phyloP scores from a whole-genome alignment of 2,329 filamentous ascomycete genomes.

The Knoxdaviesia capensis region DNA sequence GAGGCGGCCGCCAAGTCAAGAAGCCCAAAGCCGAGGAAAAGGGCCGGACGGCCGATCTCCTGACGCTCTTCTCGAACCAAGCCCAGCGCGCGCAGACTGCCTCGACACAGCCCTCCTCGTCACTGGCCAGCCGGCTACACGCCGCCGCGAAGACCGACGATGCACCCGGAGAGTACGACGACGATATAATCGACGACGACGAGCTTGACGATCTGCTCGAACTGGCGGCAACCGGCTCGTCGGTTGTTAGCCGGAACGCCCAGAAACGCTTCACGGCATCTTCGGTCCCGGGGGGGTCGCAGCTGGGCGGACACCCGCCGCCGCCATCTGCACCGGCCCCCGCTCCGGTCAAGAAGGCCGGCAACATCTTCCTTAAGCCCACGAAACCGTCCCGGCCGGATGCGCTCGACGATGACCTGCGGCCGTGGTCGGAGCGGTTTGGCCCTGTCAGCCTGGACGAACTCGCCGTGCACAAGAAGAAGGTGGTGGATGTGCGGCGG shows the following conservation, averaged over 20 bases:
- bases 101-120: conserved; percentile 3
- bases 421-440: conserved; percentile 80
- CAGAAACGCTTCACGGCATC: conserved; percentile 29
- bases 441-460: conserved; percentile 58
- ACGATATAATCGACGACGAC: not conserved
- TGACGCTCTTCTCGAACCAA: conserved; percentile 41
- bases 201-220: conserved; percentile 27
- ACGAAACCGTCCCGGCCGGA: conserved; percentile 11
- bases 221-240: conserved; percentile 26
- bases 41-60: conserved; percentile 33
- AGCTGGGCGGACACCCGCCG: not conserved
- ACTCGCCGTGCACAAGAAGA: conserved; percentile 84
- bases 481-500: conserved; percentile 63
- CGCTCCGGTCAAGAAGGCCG: conserved; percentile 12
- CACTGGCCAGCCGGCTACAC: not conserved
- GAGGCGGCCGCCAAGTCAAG: conserved; percentile 13
- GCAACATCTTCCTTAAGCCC: conserved; percentile 32
- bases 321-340: conserved; percentile 5
- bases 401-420: conserved; percentile 29
- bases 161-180: conserved; percentile 10
- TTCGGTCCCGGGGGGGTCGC: not conserved
- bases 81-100: conserved; percentile 24
- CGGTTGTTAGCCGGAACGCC: conserved; percentile 34
- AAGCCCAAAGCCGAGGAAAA: conserved; percentile 27
- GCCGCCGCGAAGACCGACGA: conserved; percentile 17